phyloP scores from a whole-genome alignment of 495 filamentous ascomycete species.

The Penicillium lagena region DNA sequence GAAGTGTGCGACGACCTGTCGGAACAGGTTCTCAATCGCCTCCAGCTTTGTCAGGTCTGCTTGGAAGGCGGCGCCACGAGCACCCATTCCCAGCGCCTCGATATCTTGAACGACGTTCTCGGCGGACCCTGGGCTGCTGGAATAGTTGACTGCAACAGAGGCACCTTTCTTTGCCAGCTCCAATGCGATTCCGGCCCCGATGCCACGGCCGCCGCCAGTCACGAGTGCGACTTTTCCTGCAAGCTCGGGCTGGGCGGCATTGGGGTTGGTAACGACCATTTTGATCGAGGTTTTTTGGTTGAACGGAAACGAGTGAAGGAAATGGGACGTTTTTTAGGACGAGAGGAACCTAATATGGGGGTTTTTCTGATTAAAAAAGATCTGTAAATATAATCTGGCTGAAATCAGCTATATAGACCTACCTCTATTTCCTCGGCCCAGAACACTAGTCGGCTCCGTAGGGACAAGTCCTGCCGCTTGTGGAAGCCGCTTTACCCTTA shows the following conservation, averaged over 20 bases:
- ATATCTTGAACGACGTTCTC: slow-evolving; percentile 59
- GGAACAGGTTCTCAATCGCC: slow-evolving; percentile 59
- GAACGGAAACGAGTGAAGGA: not conserved
- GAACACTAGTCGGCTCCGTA: not conserved
- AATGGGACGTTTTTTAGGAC: not conserved
- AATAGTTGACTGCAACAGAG: slow-evolving; percentile 74
- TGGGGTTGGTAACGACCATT: slow-evolving; percentile 18
- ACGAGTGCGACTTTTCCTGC: slow-evolving; percentile 67
- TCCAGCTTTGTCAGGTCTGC: slow-evolving; percentile 65
- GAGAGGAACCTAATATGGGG: not conserved
- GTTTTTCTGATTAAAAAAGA: not conserved
- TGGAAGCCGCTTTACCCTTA: no score
- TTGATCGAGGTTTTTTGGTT: not conserved
- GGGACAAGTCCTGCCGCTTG: no score
- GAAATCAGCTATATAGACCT: not conserved
- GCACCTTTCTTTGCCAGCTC: slow-evolving; percentile 69
- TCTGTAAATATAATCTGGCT: not conserved
- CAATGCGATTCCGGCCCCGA: slow-evolving; percentile 68
- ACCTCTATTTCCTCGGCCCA: not conserved
- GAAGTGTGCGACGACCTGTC: slow-evolving; percentile 57
- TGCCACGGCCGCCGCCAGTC: slow-evolving; percentile 67
- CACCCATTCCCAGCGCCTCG: slow-evolving; percentile 49
- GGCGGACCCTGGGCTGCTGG: slow-evolving; percentile 53
- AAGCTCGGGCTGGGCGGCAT: slow-evolving; percentile 22
- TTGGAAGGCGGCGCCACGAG: slow-evolving; percentile 61